Evolutionary conservation across 169 alveolate species (phyloP), one percentile per base, ranked within the genome.

Genomic region (Plasmodium falciparum): DNA sequence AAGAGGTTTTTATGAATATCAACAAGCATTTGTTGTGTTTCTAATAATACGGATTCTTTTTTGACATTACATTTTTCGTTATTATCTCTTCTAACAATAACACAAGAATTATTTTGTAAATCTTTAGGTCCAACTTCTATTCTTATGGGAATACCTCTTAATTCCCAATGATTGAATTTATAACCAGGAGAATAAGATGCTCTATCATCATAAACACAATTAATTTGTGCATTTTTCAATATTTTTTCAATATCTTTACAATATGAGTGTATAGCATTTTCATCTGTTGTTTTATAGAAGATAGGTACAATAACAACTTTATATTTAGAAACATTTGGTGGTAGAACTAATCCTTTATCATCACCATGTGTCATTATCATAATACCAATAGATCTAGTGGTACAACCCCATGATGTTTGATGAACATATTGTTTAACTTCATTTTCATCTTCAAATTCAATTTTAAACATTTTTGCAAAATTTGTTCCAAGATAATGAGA

Each of bases 361-460:
- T 99, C 99, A 8, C 99, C 99, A 91, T 99, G 99, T 8, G 95
- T 93, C 99, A 98, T 97, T 63, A 98, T 93, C 99, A 98, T 96
- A 29, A 97, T 96, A 2, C 99, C 99, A 49, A 98, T 97, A 15
- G 98, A 95, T 85, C 99, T 95, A 43, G 99, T 98, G 13, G 99
- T 98, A 74, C 98, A 94, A 26, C 99, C 99, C 99, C 99, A 99
- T 71, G 99, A 98, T 50, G 99, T 98, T 91, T 98, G 99, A 96
- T 98, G 98, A 0, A 93, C 99, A 65, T 90, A 92, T 90, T 97
- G 95, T 74, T 97, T 97, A 26, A 95, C 90, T 24, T 98, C 98
- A 52, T 96, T 92, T 74, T 96, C 99, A 91, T 97, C 99, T 88
- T 92, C 95, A 85, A 54, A 74, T 91, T 95, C 94, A 76, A 99